Evolutionary conservation across 768 basidiomycete species (phyloP).

Genomic region (Tulasnella sp.): DNA sequence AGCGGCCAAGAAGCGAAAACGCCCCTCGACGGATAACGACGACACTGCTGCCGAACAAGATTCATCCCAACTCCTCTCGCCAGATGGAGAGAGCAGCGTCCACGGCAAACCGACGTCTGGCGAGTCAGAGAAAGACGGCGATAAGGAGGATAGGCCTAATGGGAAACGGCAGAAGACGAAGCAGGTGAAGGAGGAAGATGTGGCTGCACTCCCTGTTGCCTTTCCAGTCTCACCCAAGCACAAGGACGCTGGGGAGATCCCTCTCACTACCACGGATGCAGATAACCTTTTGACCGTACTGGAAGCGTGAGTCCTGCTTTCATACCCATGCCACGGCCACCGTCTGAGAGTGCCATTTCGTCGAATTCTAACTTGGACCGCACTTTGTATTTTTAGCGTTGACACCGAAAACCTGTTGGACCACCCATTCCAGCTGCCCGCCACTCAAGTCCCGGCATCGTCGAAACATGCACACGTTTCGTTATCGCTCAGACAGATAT

Average conservation of each 20-base stretch:
- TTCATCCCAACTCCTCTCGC: neutral
- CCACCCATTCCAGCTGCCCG: constrained; percentile 53
- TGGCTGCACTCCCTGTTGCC: neutral
- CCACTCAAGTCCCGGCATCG: constrained; percentile 26
- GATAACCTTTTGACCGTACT: constrained; percentile 30
- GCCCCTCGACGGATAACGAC: constrained; percentile 4
- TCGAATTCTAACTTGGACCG: no score
- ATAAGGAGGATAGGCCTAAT: constrained; percentile 7
- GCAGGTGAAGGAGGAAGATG: constrained; percentile 2
- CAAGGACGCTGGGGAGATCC: constrained; percentile 7
- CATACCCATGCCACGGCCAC: neutral
- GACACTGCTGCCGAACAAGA: neutral
- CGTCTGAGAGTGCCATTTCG: no score
- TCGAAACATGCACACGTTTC: constrained; percentile 27
- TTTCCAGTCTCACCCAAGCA: neutral
- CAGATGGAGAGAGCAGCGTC: neutral
- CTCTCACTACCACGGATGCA: constrained; percentile 1
- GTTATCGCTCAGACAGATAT: constrained; percentile 34
- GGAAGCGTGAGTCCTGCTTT: constrained; percentile 33
- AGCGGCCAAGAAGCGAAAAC: constrained; percentile 9
- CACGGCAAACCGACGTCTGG: neutral
- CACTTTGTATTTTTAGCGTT: constrained; percentile 31
- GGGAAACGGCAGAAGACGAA: constrained; percentile 11
- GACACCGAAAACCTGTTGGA: constrained; percentile 69
- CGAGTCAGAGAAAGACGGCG: constrained; percentile 5